These are phyloP conservation scores for Cyclospora cayetanensis DNA, from an alignment of 169 alveolate species.

Conservation along the genomic window DNA sequence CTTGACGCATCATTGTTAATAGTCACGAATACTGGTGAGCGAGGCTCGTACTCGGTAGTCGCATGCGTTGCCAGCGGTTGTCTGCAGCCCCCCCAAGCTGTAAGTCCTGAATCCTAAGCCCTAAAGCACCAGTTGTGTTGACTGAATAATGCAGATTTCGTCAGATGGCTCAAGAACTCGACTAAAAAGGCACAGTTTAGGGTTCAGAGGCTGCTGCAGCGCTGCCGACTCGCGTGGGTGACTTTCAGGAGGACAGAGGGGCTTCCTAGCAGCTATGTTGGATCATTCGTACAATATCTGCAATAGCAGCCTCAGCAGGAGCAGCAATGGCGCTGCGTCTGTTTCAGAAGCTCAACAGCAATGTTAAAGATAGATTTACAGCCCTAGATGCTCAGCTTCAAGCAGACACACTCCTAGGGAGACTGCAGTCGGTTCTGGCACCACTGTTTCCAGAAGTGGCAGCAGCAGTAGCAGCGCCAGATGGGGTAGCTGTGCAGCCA, in stretches of 20 bases:
- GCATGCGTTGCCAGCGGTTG: background rate
- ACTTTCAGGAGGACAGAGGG: too few relatives aligned
- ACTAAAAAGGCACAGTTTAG: too few relatives aligned
- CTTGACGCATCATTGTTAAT: too few relatives aligned
- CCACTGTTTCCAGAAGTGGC: background rate
- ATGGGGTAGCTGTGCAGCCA: slow-evolving; percentile 11
- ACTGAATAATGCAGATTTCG: too few relatives aligned
- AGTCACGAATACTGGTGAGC: too few relatives aligned
- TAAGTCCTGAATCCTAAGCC: slow-evolving; percentile 38
- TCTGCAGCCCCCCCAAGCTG: background rate
- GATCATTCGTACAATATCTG: background rate
- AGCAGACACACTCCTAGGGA: slow-evolving; percentile 7
- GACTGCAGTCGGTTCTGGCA: background rate
- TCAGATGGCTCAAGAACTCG: too few relatives aligned
- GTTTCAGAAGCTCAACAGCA: background rate
- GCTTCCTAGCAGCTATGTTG: too few relatives aligned
- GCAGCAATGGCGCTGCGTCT: slow-evolving; percentile 26
- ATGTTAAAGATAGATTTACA: background rate
- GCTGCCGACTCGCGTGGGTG: slow-evolving; percentile 31
- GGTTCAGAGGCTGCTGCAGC: background rate
- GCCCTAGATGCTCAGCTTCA: slow-evolving; percentile 28
- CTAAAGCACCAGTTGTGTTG: too few relatives aligned
- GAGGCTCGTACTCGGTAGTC: too few relatives aligned
- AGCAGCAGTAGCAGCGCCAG: slow-evolving; percentile 44
- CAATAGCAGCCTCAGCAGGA: background rate